These are phyloP conservation scores for Ilyonectria robusta DNA, from an alignment of 2,329 filamentous ascomycete species.

Conservation along the genomic window DNA sequence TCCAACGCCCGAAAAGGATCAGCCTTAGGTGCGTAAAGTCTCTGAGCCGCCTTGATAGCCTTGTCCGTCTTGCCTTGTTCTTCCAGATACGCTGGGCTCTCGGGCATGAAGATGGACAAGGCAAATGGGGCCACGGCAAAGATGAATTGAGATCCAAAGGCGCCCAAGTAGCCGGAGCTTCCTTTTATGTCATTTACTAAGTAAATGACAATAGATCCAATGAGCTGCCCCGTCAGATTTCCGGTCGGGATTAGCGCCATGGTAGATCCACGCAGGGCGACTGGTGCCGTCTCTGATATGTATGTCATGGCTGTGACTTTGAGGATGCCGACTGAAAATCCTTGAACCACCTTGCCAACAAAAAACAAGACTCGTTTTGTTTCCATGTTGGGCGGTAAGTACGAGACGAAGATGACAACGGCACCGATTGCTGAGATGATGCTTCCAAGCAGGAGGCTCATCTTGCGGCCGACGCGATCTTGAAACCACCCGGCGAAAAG, in stretches of 20 bases:
- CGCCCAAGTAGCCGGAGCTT: conserved; percentile 41
- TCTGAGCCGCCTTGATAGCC: conserved; percentile 36
- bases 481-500: conserved; percentile 48
- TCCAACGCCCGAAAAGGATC: conserved; percentile 32
- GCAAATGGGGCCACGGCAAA: conserved; percentile 39
- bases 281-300: conserved; percentile 49
- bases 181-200: conserved; percentile 39
- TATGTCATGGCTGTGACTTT: conserved; percentile 56
- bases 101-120: conserved; percentile 45
- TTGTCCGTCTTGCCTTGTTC: conserved; percentile 33
- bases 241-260: conserved; percentile 50
- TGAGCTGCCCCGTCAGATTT: conserved; percentile 46
- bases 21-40: conserved; percentile 39
- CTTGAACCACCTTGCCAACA: conserved; percentile 45
- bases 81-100: conserved; percentile 46
- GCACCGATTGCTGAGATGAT: conserved; percentile 45
- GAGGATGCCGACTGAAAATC: conserved; percentile 45
- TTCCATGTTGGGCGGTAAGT: conserved; percentile 20
- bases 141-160: conserved; percentile 46
- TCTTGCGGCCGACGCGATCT: conserved; percentile 45
- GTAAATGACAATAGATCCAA: conserved; percentile 43
- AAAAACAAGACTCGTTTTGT: conserved; percentile 45
- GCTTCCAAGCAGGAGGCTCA: conserved; percentile 43
- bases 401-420: conserved; percentile 48
- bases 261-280: conserved; percentile 43